phyloP scores from a whole-genome alignment of 2,329 filamentous ascomycete genomes.

The Stagonosporopsis cucurbitacearum region DNA sequence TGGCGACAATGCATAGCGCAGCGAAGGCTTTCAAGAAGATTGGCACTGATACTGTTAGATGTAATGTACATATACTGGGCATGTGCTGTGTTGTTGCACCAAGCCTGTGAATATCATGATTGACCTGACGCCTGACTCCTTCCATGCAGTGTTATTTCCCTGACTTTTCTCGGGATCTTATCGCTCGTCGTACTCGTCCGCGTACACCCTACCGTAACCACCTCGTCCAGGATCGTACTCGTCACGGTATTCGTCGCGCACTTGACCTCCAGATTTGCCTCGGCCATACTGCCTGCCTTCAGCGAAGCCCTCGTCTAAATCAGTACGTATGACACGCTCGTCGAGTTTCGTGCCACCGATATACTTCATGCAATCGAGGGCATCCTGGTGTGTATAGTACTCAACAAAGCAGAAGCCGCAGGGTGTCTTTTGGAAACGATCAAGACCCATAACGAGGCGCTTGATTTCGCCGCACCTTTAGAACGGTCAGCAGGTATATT shows the following conservation, averaged over 20 bases:
- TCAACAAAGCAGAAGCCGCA: constrained; percentile 99
- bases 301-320: constrained; percentile 93
- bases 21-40: constrained; percentile 9
- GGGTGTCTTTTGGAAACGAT: constrained; percentile 95
- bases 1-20: constrained; percentile 2
- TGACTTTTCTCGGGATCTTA: constrained; percentile 3
- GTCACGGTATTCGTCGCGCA: constrained; percentile 95
- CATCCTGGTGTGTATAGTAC: constrained; percentile 97
- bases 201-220: constrained; percentile 76
- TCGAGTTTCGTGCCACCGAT: constrained; percentile 97
- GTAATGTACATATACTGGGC: constrained; percentile 17
- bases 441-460: constrained; percentile 94
- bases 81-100: constrained; percentile 8
- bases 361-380: constrained; percentile 98
- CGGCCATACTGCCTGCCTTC: constrained; percentile 96
- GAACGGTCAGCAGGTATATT: neutral
- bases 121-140: constrained; percentile 27
- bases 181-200: constrained; percentile 43
- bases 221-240: constrained; percentile 96
- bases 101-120: constrained; percentile 5
- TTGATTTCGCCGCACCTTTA: constrained; percentile 86
- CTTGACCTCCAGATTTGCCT: constrained; percentile 94
- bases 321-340: constrained; percentile 93
- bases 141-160: constrained; percentile 23
- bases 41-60: constrained; percentile 20